phyloP scores from a whole-genome alignment of 176 grass and related monocot species.

The Metroxylon sagu region DNA sequence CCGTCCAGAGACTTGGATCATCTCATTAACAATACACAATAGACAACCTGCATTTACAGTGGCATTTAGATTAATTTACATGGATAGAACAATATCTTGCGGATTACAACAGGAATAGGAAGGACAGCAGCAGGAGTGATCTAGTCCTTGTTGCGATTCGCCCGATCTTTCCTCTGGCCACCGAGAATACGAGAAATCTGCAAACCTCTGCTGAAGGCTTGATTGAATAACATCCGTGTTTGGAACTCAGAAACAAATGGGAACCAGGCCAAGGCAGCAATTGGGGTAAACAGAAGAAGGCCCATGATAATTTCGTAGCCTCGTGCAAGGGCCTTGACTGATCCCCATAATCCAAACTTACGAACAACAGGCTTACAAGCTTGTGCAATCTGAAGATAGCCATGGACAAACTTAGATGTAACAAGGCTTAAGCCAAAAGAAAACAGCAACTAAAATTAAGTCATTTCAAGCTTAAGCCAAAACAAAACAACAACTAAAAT shows the following conservation, averaged over 20 bases:
- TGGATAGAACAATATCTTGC: too few relatives aligned
- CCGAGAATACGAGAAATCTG: slow-evolving; percentile 89
- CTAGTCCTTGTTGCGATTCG: slow-evolving; percentile 55
- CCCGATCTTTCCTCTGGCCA: slow-evolving; percentile 67
- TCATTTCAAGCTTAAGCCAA: too few relatives aligned
- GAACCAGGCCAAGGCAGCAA: slow-evolving; percentile 84
- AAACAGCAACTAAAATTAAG: too few relatives aligned
- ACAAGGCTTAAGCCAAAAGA: too few relatives aligned
- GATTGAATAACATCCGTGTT: slow-evolving; percentile 94
- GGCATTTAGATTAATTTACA: too few relatives aligned
- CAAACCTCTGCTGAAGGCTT: slow-evolving; percentile 87
- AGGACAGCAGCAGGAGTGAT: too few relatives aligned
- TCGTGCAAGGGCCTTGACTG: slow-evolving; percentile 59
- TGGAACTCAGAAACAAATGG: slow-evolving; percentile 91
- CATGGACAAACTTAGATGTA: background rate
- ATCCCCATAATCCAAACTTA: slow-evolving; percentile 44
- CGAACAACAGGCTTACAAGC: slow-evolving; percentile 36
- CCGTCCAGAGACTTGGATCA: too few relatives aligned
- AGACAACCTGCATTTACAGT: too few relatives aligned
- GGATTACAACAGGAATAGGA: too few relatives aligned
- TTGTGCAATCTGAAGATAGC: slow-evolving; percentile 50
- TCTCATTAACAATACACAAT: too few relatives aligned
- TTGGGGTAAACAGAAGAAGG: slow-evolving; percentile 74
- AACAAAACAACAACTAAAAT: too few relatives aligned
- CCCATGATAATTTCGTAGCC: slow-evolving; percentile 91